Evolutionary conservation across 495 filamentous ascomycete species (phyloP).

Genomic region (Beverwykella pulmonaria): DNA sequence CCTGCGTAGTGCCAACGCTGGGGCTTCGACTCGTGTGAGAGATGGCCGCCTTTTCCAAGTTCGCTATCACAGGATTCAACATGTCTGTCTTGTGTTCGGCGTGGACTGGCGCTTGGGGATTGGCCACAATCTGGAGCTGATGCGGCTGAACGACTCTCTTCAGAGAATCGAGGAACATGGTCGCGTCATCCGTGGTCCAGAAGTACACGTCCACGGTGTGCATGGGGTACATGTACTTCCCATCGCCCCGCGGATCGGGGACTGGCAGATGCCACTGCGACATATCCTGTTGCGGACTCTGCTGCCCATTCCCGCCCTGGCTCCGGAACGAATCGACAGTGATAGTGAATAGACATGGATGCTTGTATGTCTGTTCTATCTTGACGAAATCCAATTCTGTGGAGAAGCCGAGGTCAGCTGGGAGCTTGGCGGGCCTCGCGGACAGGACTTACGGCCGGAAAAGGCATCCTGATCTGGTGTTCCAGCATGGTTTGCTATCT

Average conservation of each 20-base stretch:
- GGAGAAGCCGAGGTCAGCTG: constrained; percentile 31
- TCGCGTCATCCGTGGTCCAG: constrained; percentile 76
- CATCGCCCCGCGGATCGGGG: constrained; percentile 68
- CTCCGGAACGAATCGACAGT: constrained; percentile 62
- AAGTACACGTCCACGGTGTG: constrained; percentile 90
- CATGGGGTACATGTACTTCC: constrained; percentile 71
- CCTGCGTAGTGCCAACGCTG: constrained; percentile 44
- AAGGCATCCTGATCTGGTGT: constrained; percentile 89
- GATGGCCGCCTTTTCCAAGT: constrained; percentile 80
- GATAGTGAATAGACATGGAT: constrained; percentile 74
- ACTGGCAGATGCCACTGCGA: constrained; percentile 79
- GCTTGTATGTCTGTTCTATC: constrained; percentile 74
- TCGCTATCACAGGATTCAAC: constrained; percentile 82
- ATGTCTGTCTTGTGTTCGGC: constrained; percentile 57
- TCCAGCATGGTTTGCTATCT: constrained; percentile 86
- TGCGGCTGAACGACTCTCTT: constrained; percentile 60
- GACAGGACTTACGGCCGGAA: constrained; percentile 65
- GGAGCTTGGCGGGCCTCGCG: neutral
- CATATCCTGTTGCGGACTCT: constrained; percentile 45
- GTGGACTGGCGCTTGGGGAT: constrained; percentile 50
- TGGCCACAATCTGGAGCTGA: constrained; percentile 63
- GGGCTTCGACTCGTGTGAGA: constrained; percentile 46
- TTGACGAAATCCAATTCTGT: constrained; percentile 66
- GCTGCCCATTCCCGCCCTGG: constrained; percentile 22
- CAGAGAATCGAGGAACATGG: constrained; percentile 68